Percentiles rank a stretch among this genome's conserved stretches.
These are phyloP conservation scores for Aphanomyces cochlioides DNA, from an alignment of 352 stramenopile species.

Conservation along the genomic window DNA sequence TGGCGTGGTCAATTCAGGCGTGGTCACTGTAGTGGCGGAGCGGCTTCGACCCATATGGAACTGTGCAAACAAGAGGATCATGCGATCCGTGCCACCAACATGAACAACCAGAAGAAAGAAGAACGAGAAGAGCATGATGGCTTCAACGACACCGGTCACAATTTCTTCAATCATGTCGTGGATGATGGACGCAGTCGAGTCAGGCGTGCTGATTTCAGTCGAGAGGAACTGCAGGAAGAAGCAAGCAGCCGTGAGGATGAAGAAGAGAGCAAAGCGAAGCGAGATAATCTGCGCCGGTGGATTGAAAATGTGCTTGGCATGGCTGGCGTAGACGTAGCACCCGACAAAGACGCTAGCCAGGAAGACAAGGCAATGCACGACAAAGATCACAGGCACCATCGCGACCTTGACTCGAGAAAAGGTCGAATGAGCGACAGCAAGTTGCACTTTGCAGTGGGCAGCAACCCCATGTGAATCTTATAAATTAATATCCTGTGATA, in stretches of 20 bases:
- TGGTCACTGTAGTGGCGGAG: background rate
- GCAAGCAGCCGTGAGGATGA: conserved; percentile 8
- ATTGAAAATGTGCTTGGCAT: conserved; percentile 4
- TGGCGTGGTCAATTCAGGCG: background rate
- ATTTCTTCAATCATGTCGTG: conserved; percentile 20
- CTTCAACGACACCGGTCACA: conserved; percentile 6
- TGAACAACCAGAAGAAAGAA: conserved; percentile 12
- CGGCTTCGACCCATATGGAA: background rate
- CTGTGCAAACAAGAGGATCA: background rate
- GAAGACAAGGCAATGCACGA: background rate
- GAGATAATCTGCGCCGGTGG: conserved; percentile 1
- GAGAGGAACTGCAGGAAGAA: conserved; percentile 18
- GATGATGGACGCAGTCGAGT: background rate
- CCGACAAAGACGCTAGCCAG: background rate
- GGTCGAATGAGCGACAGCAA: background rate
- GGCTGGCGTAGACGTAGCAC: background rate
- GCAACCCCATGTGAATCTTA: background rate
- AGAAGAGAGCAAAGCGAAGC: conserved; percentile 7
- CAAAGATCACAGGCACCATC: conserved; percentile 2
- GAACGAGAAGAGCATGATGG: conserved; percentile 18
- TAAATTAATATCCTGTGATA: background rate
- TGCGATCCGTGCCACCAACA: conserved; percentile 4
- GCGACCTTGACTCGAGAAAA: background rate
- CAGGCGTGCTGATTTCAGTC: background rate
- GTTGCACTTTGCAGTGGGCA: background rate